Percentiles rank a stretch among this genome's conserved stretches.
Evolutionary conservation across 495 filamentous ascomycete genomes (phyloP).

Genomic region (Rhypophila decipiens): DNA sequence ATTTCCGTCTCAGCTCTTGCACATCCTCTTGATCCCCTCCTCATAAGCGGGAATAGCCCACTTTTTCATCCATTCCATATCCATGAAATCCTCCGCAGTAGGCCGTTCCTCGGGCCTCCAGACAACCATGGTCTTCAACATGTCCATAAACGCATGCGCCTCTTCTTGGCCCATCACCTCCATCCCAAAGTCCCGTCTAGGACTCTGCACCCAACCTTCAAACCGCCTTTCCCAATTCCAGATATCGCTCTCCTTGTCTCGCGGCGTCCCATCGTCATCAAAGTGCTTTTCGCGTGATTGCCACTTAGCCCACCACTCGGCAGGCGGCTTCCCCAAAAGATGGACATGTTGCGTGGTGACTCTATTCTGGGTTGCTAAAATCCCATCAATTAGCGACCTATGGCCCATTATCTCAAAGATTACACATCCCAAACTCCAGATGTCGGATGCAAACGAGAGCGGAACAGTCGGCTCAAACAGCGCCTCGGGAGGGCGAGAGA

Average conservation of each 20-base stretch:
- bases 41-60: constrained; percentile 29
- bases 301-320: constrained; percentile 27
- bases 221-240: constrained; percentile 9
- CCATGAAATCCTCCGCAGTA: constrained; percentile 26
- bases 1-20: too few species aligned
- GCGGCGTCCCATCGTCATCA: constrained; percentile 12
- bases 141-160: constrained; percentile 24
- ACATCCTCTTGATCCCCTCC: too few species aligned
- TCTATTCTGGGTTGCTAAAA: constrained; percentile 24
- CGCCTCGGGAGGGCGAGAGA: constrained; percentile 25
- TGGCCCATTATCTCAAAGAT: constrained; percentile 23
- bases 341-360: constrained; percentile 33
- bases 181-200: constrained; percentile 5
- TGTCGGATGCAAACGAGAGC: constrained; percentile 29
- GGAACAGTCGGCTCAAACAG: constrained; percentile 24
- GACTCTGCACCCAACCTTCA: constrained; percentile 7
- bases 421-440: constrained; percentile 33
- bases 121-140: constrained; percentile 35
- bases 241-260: constrained; percentile 4
- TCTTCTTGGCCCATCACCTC: constrained; percentile 14
- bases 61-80: constrained; percentile 35
- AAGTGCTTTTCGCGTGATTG: constrained; percentile 10
- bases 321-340: constrained; percentile 25
- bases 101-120: constrained; percentile 33
- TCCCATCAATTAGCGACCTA: constrained; percentile 6